A percentile compares a stretch with the other conserved stretches of the same genome.
Conservation (phyloP, 257 asterid genomes). For the Salvia hispanica region DNA sequence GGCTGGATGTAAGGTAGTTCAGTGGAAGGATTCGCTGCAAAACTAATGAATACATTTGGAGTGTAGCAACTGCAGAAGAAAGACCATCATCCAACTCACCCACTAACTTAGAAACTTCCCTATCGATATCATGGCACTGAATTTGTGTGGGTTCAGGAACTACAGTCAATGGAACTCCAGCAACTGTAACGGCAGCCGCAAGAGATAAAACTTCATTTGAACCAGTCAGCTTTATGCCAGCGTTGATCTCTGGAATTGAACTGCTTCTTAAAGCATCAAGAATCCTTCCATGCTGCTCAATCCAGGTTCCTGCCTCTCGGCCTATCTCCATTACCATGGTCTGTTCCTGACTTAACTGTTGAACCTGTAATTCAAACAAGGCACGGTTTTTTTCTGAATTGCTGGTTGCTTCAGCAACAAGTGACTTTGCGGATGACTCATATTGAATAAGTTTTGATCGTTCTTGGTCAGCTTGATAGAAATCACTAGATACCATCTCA, state of each 20-base stretch:
- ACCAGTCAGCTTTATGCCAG: constrained; percentile 56
- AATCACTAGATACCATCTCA: constrained; percentile 74
- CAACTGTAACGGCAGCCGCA: constrained; percentile 72
- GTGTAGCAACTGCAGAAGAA: constrained; percentile 76
- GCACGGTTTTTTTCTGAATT: constrained; percentile 70
- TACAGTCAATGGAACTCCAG: constrained; percentile 91
- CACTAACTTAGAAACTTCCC: constrained; percentile 79
- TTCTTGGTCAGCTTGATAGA: constrained; percentile 82
- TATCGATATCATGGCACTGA: constrained; percentile 88
- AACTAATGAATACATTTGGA: constrained; percentile 83
- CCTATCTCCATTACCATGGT: constrained; percentile 73
- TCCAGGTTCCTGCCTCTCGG: constrained; percentile 86
- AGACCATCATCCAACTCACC: constrained; percentile 79
- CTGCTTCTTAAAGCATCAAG: constrained; percentile 88
- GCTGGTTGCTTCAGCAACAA: constrained; percentile 73
- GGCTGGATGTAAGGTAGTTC: constrained; percentile 86
- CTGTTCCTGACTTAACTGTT: constrained; percentile 82
- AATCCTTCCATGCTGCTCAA: constrained; percentile 88
- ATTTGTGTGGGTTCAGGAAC: constrained; percentile 98
- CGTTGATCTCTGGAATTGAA: constrained; percentile 70
- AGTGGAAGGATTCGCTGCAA: constrained; percentile 83
- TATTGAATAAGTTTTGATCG: constrained; percentile 69
- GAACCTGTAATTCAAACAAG: constrained; percentile 73
- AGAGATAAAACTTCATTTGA: constrained; percentile 78
- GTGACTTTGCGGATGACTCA: constrained; percentile 77